A percentile compares a stretch with the other conserved stretches of the same genome.
Conservation (phyloP, 305 asterid species). For the Salvia sclarea region DNA sequence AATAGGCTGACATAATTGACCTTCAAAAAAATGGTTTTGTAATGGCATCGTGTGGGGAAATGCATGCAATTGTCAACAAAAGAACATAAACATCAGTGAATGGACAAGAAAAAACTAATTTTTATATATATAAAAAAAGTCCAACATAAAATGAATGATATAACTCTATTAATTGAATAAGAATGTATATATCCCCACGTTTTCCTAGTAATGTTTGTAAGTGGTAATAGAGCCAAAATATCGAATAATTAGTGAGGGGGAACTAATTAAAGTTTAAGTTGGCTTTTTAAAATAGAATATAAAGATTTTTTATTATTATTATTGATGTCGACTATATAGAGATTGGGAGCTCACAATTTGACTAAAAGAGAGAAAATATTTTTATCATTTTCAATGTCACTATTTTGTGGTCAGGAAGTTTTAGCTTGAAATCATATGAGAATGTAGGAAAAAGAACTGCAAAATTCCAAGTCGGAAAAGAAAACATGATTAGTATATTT, state of each 20-base stretch:
- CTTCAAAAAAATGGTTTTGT: not conserved
- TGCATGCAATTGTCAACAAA: not conserved
- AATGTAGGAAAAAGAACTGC: not conserved
- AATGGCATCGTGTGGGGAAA: not conserved
- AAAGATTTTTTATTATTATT: not conserved
- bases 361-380: not conserved
- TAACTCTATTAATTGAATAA: not conserved
- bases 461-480: not conserved
- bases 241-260: not conserved
- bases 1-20: slow-evolving; percentile 1
- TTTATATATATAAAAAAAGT: too few relatives aligned
- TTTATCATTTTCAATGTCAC: not conserved
- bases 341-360: not conserved
- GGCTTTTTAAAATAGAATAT: not conserved
- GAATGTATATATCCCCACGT: too few relatives aligned
- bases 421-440: not conserved
- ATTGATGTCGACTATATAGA: not conserved
- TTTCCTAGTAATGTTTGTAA: too few relatives aligned
- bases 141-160: too few relatives aligned
- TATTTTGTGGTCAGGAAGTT: not conserved
- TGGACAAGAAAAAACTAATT: not conserved
- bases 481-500: not conserved
- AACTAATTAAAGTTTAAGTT: not conserved
- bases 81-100: not conserved
- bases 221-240: not conserved